Evolutionary conservation across 2,329 filamentous ascomycete species (phyloP), one percentile per base, ranked within the genome.

Genomic region (Phyllosticta citriasiana): DNA sequence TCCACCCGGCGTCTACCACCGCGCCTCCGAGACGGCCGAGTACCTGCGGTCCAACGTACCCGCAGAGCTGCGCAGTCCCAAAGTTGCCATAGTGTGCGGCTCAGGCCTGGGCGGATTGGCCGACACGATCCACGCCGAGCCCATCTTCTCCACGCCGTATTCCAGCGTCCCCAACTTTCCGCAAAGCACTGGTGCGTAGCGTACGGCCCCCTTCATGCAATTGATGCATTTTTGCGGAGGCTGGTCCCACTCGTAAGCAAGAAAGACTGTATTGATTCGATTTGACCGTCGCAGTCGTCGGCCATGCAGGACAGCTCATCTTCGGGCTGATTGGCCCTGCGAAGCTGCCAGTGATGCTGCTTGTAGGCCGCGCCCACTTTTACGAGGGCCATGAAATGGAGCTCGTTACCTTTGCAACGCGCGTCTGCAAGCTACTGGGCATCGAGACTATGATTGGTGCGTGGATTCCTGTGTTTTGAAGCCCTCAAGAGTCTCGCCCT

Each of bases 311-410:
- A 55, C 86, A 85, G 69, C 77, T 88, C 62, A 81, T 87, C 8
- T 87, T 87, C 71, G 84, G 84, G 16, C 76, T 80, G 27, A 77
- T 87, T 62, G 81, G 81, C 2, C 70, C 74, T 19, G 72, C 76
- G 53, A 76, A 79, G 65, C 78, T 79, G 5, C 82, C 84, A 1
- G 82, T 82, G 6, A 82, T 86, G 27, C 76, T 87, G 66, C 81
- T 88, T 72, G 83, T 86, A 64, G 85, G 84, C 65, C 78, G 85
- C 68, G 81, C 81, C 66, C 84, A 87, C 72, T 87, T 84, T 73
- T 88, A 87, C 69, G 85, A 88, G 73, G 85, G 85, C 35, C 82
- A 88, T 68, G 79, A 80, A 2, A 84, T 87, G 74, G 78, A 84
- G 59, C 75, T 79, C 55, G 80, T 85, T 47, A 84, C 84, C 26